These are phyloP conservation scores for Diplotaxis tenuifolia DNA, from an alignment of 345 rosid species.

Conservation along the genomic window DNA sequence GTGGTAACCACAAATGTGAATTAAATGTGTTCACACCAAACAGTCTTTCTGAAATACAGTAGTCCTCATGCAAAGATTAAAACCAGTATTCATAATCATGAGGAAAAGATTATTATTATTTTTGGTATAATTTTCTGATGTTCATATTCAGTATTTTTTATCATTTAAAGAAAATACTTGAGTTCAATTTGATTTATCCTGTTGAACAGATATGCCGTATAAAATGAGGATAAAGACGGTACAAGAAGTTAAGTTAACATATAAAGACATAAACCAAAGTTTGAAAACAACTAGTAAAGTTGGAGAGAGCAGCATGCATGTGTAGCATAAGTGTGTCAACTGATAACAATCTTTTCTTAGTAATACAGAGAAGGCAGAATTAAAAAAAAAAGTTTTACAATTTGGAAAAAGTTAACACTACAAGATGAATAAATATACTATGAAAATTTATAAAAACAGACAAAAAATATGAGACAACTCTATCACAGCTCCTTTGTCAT, in stretches of 20 bases:
- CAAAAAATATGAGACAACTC: slow-evolving; percentile 9
- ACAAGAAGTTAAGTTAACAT: not conserved
- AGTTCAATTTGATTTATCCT: not conserved
- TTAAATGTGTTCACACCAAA: slow-evolving; percentile 23
- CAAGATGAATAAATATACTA: slow-evolving; percentile 4
- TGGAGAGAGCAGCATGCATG: not conserved
- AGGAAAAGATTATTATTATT: not conserved
- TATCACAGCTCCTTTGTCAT: slow-evolving; percentile 21
- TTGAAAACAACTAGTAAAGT: not conserved
- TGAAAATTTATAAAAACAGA: not conserved
- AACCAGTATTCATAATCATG: not conserved
- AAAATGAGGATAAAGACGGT: not conserved
- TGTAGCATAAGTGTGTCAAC: not conserved
- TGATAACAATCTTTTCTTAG: not conserved
- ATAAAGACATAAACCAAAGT: not conserved
- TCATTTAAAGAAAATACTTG: not conserved
- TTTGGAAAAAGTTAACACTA: not conserved
- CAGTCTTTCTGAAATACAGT: not conserved
- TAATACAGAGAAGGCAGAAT: not conserved
- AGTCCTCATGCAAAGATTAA: not conserved
- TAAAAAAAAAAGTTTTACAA: too few relatives aligned
- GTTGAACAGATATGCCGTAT: not conserved
- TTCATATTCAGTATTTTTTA: not conserved
- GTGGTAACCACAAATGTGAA: slow-evolving; percentile 17
- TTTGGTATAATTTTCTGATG: not conserved